These are phyloP conservation scores for Mucor irregularis DNA, from an alignment of 371 early-diverging fungal genomes.

Conservation along the genomic window DNA sequence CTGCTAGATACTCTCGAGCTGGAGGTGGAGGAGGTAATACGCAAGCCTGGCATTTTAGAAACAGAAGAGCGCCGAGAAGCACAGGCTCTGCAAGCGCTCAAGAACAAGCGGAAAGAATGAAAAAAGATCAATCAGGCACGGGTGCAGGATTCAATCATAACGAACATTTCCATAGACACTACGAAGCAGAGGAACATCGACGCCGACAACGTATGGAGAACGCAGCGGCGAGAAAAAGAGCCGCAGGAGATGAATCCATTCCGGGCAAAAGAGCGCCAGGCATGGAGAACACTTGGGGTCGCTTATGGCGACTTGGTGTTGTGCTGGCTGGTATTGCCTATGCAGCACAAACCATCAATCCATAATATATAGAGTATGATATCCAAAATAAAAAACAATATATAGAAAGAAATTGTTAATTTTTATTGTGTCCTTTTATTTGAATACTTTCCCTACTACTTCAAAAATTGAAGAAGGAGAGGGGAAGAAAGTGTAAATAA, in stretches of 20 bases:
- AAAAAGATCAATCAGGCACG: neutral
- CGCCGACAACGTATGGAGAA: slow-evolving; percentile 35
- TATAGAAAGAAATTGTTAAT: neutral
- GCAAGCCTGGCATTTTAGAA: slow-evolving; percentile 36
- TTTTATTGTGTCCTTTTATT: neutral
- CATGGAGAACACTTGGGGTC: slow-evolving; percentile 15
- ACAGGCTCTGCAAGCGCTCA: slow-evolving; percentile 46
- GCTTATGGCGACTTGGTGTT: slow-evolving; percentile 24
- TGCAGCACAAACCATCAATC: slow-evolving; percentile 12
- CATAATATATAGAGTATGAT: too few species aligned
- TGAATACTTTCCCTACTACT: too few species aligned
- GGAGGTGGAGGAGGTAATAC: slow-evolving; percentile 24
- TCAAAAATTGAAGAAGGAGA: neutral
- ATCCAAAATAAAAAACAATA: neutral
- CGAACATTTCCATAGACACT: slow-evolving; percentile 36
- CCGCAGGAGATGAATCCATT: slow-evolving; percentile 18
- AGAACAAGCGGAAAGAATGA: slow-evolving; percentile 41
- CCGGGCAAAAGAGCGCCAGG: slow-evolving; percentile 1
- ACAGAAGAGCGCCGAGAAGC: slow-evolving; percentile 24
- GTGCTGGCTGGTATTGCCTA: slow-evolving; percentile 26
- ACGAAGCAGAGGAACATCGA: slow-evolving; percentile 45
- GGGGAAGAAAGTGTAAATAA: neutral
- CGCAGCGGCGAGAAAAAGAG: slow-evolving; percentile 35
- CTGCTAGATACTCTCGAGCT: slow-evolving; percentile 12
- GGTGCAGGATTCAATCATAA: slow-evolving; percentile 23